Conservation (phyloP, 805 yeast species). For the Helenozyma rhizophorensis region DNA sequence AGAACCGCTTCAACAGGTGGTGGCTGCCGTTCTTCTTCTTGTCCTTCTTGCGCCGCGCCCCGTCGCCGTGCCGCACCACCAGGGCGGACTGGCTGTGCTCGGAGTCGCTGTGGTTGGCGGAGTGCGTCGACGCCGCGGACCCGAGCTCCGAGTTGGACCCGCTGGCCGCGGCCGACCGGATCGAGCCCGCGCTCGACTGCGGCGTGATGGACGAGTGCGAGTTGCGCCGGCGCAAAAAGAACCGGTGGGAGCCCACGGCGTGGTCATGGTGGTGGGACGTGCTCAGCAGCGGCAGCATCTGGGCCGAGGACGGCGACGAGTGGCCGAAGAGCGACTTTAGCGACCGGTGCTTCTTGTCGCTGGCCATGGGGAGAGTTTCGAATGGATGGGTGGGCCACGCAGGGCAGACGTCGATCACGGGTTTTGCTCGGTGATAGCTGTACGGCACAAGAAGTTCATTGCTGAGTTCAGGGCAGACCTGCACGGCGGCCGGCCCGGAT, state of each 20-base stretch:
- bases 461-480: too few species aligned
- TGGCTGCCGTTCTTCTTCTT: conserved; percentile 8
- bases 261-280: conserved; percentile 1
- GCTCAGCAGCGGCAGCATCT: too few species aligned
- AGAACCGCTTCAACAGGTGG: conserved; percentile 45
- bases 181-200: conserved; percentile 21
- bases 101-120: conserved; percentile 6
- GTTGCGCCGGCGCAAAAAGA: conserved; percentile 20
- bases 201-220: conserved; percentile 23
- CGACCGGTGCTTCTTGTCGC: too few species aligned
- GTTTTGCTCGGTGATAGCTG: too few species aligned
- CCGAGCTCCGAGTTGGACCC: conserved; percentile 2
- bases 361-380: too few species aligned
- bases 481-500: too few species aligned
- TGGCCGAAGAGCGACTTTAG: too few species aligned
- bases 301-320: too few species aligned
- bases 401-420: too few species aligned
- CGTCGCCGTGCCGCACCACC: conserved; percentile 3
- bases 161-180: conserved; percentile 11
- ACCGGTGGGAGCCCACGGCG: conserved; percentile 17
- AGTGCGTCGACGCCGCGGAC: conserved; percentile 2
- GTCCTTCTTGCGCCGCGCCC: neutral
- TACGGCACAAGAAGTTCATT: too few species aligned
- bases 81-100: conserved; percentile 6
- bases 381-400: too few species aligned